Evolutionary conservation across 2,329 filamentous ascomycete genomes (phyloP), one percentile per base, ranked within the genome.

Genomic region (Cordyceps militaris): DNA sequence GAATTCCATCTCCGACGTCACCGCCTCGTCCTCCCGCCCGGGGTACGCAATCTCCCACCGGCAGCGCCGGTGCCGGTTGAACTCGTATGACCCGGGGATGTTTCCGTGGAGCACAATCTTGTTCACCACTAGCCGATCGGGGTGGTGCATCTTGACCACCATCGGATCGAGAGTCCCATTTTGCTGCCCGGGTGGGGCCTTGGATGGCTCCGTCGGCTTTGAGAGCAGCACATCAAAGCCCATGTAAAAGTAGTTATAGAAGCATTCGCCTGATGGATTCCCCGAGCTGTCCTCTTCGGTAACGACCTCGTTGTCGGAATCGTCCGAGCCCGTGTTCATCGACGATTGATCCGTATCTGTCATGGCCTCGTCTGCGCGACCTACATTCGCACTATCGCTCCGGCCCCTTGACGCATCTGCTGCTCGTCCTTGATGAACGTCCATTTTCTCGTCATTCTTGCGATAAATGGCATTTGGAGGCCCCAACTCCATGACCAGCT

Each of bases 211-310:
- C 0, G 83, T 84, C 0, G 89, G 87, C 30, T 85, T 84, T 0
- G 93, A 96, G n/a, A 99, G 82, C 5, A 97, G 79, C 10, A 97
- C 82, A 70, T 99, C 94, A 67, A 99, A 95, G 1, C 94, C 94
- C 61, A 96, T 86, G 63, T 93, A 88, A 69, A 97, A 99, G 70
- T 99, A 99, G 70, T 97, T 97, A 73, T 94, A 97, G 70, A 97
- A 99, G 63, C 87, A 91, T 68, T 95, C 90, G 4, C 84, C 81
- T 1, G 85, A 82, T 3, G 85, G 63, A 69, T 78, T 75, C 62
- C 77, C 75, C 1, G 76, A 74, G 3, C 75, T 68, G 30, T 82
- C 80, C 30, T 85, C 84, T 44, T 83, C 80, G 16, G 83, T 69
- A 3, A 75, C 80, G 59, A 81, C 81, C 52, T 82, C 82, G 23